Evolutionary conservation across 2,329 filamentous ascomycete species (phyloP), one percentile per base, ranked within the genome.

Genomic region (Fusarium solani-melongenae): DNA sequence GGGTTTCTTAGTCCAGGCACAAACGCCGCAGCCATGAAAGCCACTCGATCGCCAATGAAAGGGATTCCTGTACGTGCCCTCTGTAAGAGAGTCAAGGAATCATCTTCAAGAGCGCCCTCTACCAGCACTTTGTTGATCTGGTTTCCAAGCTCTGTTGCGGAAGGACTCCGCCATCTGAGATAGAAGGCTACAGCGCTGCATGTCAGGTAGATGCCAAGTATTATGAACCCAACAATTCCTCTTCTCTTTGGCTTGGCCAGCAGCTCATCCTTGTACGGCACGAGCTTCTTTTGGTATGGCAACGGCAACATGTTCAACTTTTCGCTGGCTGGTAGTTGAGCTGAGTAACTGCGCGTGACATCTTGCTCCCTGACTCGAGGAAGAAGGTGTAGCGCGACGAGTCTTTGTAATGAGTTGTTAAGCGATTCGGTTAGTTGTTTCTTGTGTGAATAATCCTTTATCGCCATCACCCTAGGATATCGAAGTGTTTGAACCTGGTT

Each of bases 371-470:
- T 17, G 4, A 24, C 65, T 3, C 58, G 24, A 6, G 61, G 65
- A 3, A 67, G 34, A 11, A 67, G 20, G 11, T 49, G 22, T 2
- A 64, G 36, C 12, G 61, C 65, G 8, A 56, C n/a, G 6, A 59
- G 12, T 17, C 22, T 29, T 36, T 33, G 53, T 2, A 64, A 5
- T 14, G 44, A 9, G 12, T 12, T 60, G 24, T 64, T 55, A 4
- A 67, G 61, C 24, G 65, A 60, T 24, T 67, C 65, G 3, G 38
- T 67, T 7, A 39, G 55, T 20, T 67, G 65, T 56, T 55, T 31
- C 15, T 64, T 53, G 27, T 64, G 65, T 2, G 65, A 67, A 17
- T 67, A 67, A 6, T 55, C 22, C 31, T 60, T 59, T 2, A 29
- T n/a, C 12, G 20, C 14, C 9, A 44, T 49, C 5, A 22, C 34